phyloP scores from a whole-genome alignment of 1,284 basidiomycete species.

The Coniferiporia sulphurascens region DNA sequence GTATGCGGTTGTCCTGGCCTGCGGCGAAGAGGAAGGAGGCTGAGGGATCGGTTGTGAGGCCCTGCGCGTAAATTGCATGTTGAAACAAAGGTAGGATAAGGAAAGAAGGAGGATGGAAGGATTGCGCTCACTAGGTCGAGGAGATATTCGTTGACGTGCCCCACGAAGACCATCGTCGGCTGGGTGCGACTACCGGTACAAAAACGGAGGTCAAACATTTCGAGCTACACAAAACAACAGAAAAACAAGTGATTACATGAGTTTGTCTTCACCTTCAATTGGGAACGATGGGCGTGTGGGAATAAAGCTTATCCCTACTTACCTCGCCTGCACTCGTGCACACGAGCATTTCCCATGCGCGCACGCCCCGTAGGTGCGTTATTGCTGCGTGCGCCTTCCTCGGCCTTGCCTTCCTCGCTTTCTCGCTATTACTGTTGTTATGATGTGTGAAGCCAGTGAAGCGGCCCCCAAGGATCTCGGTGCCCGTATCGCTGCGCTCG shows the following conservation, averaged over 20 bases:
- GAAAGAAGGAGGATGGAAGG: conserved; percentile 18
- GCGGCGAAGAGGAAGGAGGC: conserved; percentile 70
- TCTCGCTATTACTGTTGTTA: not conserved
- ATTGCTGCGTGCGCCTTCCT: conserved; percentile 36
- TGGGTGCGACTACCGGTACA: conserved; percentile 26
- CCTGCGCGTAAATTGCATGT: conserved; percentile 34
- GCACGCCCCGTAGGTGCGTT: conserved; percentile 45
- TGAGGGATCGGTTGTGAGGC: conserved; percentile 51
- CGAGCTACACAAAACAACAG: conserved; percentile 39
- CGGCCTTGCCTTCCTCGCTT: not conserved
- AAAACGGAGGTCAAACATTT: conserved; percentile 60
- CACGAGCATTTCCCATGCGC: conserved; percentile 49
- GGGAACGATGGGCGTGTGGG: not conserved
- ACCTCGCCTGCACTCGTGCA: conserved; percentile 60
- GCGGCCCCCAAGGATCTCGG: conserved; percentile 37
- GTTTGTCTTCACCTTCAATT: not conserved
- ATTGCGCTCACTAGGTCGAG: conserved; percentile 39
- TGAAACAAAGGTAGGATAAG: not conserved
- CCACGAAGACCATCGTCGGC: conserved; percentile 45
- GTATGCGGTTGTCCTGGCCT: conserved; percentile 58
- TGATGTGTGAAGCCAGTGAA: conserved; percentile 21
- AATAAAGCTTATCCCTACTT: conserved; percentile 22
- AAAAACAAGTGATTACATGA: conserved; percentile 1
- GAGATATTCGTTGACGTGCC: conserved; percentile 52
- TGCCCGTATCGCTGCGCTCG: conserved; percentile 26